These are phyloP conservation scores for Ehretia macrophylla DNA, from an alignment of 257 asterid genomes.

Conservation along the genomic window DNA sequence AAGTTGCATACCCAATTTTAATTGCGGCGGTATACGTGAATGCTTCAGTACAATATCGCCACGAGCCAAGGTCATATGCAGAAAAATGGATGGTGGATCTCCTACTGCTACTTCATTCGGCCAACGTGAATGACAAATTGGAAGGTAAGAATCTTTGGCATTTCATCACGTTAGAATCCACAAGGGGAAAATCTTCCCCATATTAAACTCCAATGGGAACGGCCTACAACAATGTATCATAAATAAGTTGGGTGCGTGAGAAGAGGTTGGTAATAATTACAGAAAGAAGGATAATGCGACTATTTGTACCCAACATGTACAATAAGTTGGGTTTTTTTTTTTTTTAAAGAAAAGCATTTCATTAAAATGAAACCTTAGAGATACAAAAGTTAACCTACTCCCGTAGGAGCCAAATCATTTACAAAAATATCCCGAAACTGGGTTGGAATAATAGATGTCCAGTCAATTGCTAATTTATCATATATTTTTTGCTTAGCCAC, in stretches of 20 bases:
- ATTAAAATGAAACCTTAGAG: too few relatives aligned
- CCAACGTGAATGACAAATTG: background rate
- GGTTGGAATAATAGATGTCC: too few relatives aligned
- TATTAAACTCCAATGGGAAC: slow-evolving; percentile 4
- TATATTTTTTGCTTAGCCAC: too few relatives aligned
- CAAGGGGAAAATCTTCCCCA: background rate
- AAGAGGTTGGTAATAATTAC: slow-evolving; percentile 14
- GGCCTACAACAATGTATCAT: slow-evolving; percentile 35
- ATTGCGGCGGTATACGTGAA: slow-evolving; percentile 12
- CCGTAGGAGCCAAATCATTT: too few relatives aligned
- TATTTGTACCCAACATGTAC: slow-evolving; percentile 30
- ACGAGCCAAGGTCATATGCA: slow-evolving; percentile 5
- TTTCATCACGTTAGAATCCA: background rate
- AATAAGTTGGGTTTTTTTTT: too few relatives aligned
- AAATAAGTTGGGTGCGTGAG: slow-evolving; percentile 36
- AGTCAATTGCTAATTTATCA: too few relatives aligned
- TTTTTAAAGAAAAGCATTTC: too few relatives aligned
- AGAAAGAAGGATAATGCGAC: slow-evolving; percentile 20
- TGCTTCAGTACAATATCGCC: slow-evolving; percentile 10
- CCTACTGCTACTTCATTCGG: slow-evolving; percentile 6
- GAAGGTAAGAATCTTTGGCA: background rate
- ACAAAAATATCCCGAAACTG: too few relatives aligned
- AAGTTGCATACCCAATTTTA: slow-evolving; percentile 50
- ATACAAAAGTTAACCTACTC: too few relatives aligned
- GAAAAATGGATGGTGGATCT: background rate